Evolutionary conservation across 73 alveolate genomes (phyloP).

Genomic region (Paramecium biaurelia): DNA sequence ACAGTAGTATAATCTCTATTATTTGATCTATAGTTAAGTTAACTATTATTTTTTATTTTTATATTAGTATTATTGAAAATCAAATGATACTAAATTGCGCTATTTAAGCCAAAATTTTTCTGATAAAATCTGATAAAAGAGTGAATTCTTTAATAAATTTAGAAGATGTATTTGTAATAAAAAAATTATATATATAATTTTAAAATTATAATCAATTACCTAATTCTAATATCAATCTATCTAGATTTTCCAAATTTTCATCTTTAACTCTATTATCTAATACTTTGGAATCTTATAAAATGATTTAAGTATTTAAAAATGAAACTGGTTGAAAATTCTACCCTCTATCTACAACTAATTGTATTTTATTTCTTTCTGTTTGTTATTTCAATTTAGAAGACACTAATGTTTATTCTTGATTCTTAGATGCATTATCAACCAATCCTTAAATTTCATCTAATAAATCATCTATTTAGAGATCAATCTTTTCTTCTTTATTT

Average conservation of each 20-base stretch:
- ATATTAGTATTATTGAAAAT: neutral
- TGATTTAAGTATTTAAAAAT: neutral
- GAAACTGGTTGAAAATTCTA: neutral
- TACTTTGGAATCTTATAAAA: neutral
- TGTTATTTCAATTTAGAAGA: neutral
- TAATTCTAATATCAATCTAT: neutral
- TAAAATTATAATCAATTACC: neutral
- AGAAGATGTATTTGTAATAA: too few species aligned
- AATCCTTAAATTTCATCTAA: neutral
- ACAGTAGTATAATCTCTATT: constrained; percentile 87
- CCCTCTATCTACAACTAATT: neutral
- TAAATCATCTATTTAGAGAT: neutral
- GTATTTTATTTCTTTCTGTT: neutral
- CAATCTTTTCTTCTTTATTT: neutral
- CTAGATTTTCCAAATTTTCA: neutral
- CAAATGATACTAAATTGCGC: neutral
- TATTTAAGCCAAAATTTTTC: neutral
- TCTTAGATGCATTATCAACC: neutral
- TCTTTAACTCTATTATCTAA: neutral
- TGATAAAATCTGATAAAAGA: neutral
- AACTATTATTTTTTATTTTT: constrained; percentile 59
- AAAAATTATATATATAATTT: neutral
- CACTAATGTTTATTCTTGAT: neutral
- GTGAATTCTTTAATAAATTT: neutral
- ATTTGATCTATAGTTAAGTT: constrained; percentile 78